Conservation (phyloP, 2,329 filamentous ascomycete species). For the Hansfordia pulvinata region DNA sequence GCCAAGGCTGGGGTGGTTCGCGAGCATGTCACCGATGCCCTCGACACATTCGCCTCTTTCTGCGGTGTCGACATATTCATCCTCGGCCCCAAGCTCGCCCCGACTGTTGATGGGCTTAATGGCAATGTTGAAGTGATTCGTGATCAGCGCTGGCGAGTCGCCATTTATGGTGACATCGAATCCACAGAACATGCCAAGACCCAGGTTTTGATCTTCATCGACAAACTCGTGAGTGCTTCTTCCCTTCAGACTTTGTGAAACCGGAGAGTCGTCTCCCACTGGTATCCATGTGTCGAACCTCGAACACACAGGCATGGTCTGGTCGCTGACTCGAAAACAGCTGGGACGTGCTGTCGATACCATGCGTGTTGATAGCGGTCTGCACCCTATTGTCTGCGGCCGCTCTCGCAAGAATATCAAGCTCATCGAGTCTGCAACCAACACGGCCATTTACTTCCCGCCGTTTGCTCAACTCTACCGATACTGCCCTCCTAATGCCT, state of each 20-base stretch:
- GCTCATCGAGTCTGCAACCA: slow-evolving; percentile 86
- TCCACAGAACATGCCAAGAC: slow-evolving; percentile 96
- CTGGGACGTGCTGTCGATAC: slow-evolving; percentile 64
- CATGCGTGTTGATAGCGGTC: slow-evolving; percentile 69
- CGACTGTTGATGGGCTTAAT: slow-evolving; percentile 60
- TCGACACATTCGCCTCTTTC: slow-evolving; percentile 75
- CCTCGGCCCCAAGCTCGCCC: slow-evolving; percentile 75
- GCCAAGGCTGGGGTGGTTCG: slow-evolving; percentile 52
- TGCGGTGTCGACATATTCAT: slow-evolving; percentile 96
- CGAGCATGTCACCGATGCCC: slow-evolving; percentile 63
- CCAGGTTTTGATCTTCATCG: slow-evolving; percentile 89
- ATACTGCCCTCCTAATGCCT: slow-evolving; percentile 73
- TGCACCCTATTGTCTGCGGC: slow-evolving; percentile 87
- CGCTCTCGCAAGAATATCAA: slow-evolving; percentile 96
- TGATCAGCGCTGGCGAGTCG: slow-evolving; percentile 81
- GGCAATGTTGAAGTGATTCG: slow-evolving; percentile 72
- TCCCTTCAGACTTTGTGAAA: slow-evolving; percentile 4
- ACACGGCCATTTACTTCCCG: slow-evolving; percentile 96
- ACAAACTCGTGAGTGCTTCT: slow-evolving; percentile 58
- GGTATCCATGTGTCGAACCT: neutral
- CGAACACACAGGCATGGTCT: too few species aligned
- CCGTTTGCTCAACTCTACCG: slow-evolving; percentile 86
- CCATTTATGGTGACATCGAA: slow-evolving; percentile 90
- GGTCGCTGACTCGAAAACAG: slow-evolving; percentile 29
- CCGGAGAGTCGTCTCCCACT: too few species aligned